A percentile compares a stretch with the other conserved stretches of the same genome.
Conservation (phyloP, 805 yeast genomes). For the Saturnispora hagleri region DNA sequence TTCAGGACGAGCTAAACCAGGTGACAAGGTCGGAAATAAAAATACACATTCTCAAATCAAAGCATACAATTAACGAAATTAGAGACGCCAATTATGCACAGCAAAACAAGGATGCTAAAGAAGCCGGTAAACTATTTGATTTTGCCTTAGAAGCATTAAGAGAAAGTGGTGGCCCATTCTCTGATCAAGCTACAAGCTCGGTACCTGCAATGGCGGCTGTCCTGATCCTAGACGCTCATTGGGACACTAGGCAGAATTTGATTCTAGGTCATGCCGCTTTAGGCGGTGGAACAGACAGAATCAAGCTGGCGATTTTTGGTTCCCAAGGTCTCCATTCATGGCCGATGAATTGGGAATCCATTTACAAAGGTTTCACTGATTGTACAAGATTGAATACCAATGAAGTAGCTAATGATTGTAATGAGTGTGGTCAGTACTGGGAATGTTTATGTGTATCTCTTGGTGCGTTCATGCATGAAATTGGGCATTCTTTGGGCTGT, state of each 20-base stretch:
- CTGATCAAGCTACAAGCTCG: slow-evolving; percentile 22
- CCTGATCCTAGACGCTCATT: slow-evolving; percentile 74
- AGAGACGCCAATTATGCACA: slow-evolving; percentile 78
- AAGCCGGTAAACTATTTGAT: slow-evolving; percentile 67
- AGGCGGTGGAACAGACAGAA: slow-evolving; percentile 72
- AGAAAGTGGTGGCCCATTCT: slow-evolving; percentile 47
- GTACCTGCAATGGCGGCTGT: slow-evolving; percentile 75
- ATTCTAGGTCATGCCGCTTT: slow-evolving; percentile 87
- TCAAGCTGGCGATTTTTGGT: slow-evolving; percentile 85
- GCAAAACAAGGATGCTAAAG: slow-evolving; percentile 64
- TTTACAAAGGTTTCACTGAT: slow-evolving; percentile 64
- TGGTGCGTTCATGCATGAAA: slow-evolving; percentile 94
- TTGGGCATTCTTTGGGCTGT: slow-evolving; percentile 84
- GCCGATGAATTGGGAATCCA: slow-evolving; percentile 75
- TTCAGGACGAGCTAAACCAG: slow-evolving; percentile 29
- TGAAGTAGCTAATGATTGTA: slow-evolving; percentile 86
- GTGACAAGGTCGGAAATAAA: slow-evolving; percentile 53
- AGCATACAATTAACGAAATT: slow-evolving; percentile 59
- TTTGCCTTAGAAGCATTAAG: slow-evolving; percentile 71
- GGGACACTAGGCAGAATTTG: slow-evolving; percentile 51
- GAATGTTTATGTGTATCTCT: slow-evolving; percentile 77
- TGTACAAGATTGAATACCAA: slow-evolving; percentile 48
- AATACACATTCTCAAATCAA: slow-evolving; percentile 65
- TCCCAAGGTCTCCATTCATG: slow-evolving; percentile 86
- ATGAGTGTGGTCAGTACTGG: slow-evolving; percentile 82